Base-by-base conservation (phyloP, 2,329 filamentous ascomycete species). In the Seiridium cupressi region DNA sequence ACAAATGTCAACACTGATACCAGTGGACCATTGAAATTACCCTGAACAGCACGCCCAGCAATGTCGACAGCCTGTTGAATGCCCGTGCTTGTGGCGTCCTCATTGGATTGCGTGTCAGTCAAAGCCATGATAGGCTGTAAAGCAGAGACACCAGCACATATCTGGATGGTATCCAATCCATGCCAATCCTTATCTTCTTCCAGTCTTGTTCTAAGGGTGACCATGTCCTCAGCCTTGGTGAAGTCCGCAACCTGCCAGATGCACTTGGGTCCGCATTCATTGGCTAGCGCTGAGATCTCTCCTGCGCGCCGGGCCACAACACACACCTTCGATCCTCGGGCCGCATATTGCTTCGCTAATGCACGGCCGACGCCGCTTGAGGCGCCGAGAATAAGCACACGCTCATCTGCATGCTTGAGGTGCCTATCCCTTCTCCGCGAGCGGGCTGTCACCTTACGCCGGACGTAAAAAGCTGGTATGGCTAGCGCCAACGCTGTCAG, bases 111-210 rank as follows among this genome's bases (percentile, higher is more conserved):
- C 7, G 62, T 51, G 32, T 67, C 68, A 3, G 71, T 61, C 35
- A 74, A 59, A 5, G 60, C 63, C 71, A 74, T 69, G 9, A 73
- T 61, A 6, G 72, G 71, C 60, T 73, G 70, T 56, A 74, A 66
- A 26, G 72, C 71, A 42, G 71, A 72, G 4, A 74, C 72, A 3
- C 72, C 72, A 2, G 71, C 72, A 47, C 69, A 72, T 3, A 74
- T 55, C 13, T 70, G 67, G 46, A 74, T 57, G 1, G 71, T 70
- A 62, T 74, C 72, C 26, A 74, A 57, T 6, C 71, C 71, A 7
- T 62, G 67, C 72, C 71, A 73, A 44, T 65, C 63, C 1, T 46
- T 51, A 3, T 26, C 18, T 26, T 26, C 18, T 26, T 64, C 57
- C 34, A 74, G 49, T 7, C 61, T 59, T 1, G 64, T 63, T 44